Evolutionary conservation across 1,284 basidiomycete species (phyloP).

Genomic region (Earliella scabrosa): DNA sequence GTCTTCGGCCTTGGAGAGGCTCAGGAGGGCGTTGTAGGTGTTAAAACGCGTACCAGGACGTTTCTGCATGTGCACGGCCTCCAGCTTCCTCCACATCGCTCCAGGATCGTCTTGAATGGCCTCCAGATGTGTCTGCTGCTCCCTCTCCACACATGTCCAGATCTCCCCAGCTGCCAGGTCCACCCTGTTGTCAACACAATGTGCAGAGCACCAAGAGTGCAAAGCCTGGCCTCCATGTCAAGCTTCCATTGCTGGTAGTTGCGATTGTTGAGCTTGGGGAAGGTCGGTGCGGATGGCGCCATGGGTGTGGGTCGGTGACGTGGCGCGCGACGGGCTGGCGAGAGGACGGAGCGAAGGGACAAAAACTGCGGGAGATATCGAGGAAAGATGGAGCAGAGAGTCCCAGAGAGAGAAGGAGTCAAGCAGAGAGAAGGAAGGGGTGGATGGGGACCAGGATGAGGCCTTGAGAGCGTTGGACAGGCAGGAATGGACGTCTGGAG

Average conservation of each 20-base stretch:
- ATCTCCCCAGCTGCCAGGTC: background rate
- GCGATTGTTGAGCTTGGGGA: conserved; percentile 7
- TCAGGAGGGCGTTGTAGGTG: conserved; percentile 38
- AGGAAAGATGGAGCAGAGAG: background rate
- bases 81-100: conserved; percentile 15
- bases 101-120: background rate
- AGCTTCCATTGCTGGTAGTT: conserved; percentile 9
- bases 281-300: background rate
- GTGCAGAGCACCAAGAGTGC: conserved; percentile 2
- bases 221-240: conserved; percentile 9
- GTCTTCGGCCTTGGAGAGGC: conserved; percentile 32
- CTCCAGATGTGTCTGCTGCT: background rate
- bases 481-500: background rate
- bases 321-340: conserved; percentile 12
- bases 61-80: conserved; percentile 22
- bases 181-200: background rate
- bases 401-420: background rate
- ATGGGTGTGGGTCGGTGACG: background rate
- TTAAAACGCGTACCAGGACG: conserved; percentile 31
- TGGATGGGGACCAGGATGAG: background rate
- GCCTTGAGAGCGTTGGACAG: background rate
- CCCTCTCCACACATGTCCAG: background rate
- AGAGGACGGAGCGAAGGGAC: background rate
- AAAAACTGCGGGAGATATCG: background rate
- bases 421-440: background rate